A percentile compares a stretch with the other conserved stretches of the same genome.
Conservation (phyloP, 345 rosid species). For the Arabis hirsuta region DNA sequence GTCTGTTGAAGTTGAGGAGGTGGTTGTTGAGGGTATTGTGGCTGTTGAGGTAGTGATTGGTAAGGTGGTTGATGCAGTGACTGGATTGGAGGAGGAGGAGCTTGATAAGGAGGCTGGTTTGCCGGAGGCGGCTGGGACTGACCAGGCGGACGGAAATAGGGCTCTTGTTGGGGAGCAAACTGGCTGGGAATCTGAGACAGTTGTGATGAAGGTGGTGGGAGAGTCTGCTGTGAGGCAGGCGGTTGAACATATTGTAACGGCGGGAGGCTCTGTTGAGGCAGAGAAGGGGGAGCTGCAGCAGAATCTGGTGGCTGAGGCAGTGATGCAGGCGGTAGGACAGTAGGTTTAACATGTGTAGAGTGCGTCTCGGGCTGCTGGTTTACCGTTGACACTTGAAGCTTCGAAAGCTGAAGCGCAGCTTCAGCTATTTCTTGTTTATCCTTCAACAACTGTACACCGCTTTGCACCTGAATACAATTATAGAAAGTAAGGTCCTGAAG, state of each 20-base stretch:
- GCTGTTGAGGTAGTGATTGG: conserved; percentile 64
- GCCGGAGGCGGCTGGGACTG: conserved; percentile 66
- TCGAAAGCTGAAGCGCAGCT: conserved; percentile 67
- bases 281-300: conserved; percentile 48
- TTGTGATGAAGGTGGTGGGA: conserved; percentile 56
- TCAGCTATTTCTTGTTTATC: conserved; percentile 79
- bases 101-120: conserved; percentile 65
- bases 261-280: conserved; percentile 56
- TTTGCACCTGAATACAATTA: conserved; percentile 64
- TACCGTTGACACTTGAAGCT: conserved; percentile 59
- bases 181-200: conserved; percentile 63
- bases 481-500: not conserved
- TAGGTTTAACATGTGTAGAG: conserved; percentile 54
- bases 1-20: conserved; percentile 59
- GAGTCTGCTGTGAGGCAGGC: conserved; percentile 53
- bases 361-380: conserved; percentile 57
- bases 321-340: conserved; percentile 52
- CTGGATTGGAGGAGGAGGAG: conserved; percentile 57
- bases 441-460: conserved; percentile 66
- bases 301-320: conserved; percentile 46
- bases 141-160: conserved; percentile 61
- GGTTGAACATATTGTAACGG: conserved; percentile 45
- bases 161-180: conserved; percentile 73
- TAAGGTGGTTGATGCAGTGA: conserved; percentile 72
- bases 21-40: conserved; percentile 63